These are phyloP conservation scores for Aspergillus cristatus DNA, from an alignment of 495 filamentous ascomycete species.

Conservation along the genomic window DNA sequence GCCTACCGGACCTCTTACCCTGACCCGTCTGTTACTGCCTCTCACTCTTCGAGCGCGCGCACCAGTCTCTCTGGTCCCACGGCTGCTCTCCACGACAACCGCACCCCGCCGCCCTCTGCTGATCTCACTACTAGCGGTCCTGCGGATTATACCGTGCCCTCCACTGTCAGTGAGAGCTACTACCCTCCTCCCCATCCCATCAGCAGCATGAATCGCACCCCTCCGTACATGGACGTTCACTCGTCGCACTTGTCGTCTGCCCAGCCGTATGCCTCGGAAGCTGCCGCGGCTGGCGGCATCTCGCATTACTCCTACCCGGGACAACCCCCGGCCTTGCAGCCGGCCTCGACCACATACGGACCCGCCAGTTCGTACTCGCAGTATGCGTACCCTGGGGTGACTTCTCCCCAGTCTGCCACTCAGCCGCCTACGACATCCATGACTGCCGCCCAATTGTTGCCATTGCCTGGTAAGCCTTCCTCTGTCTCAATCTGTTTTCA, in stretches of 20 bases:
- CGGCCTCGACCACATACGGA: constrained; percentile 63
- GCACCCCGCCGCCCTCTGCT: constrained; percentile 26
- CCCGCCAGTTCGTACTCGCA: constrained; percentile 54
- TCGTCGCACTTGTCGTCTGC: constrained; percentile 71
- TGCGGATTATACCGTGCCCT: constrained; percentile 24
- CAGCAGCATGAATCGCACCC: constrained; percentile 76
- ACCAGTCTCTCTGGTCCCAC: constrained; percentile 32
- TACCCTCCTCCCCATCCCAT: constrained; percentile 35
- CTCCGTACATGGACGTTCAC: constrained; percentile 78
- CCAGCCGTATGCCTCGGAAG: constrained; percentile 70
- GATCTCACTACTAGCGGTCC: constrained; percentile 22
- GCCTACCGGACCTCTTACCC: constrained; percentile 43
- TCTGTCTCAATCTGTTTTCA: background rate
- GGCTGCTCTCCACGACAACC: constrained; percentile 17
- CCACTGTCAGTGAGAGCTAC: constrained; percentile 25
- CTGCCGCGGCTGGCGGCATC: constrained; percentile 67
- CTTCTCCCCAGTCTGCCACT: constrained; percentile 60
- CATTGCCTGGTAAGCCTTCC: constrained; percentile 52
- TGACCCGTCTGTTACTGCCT: constrained; percentile 21
- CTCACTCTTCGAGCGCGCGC: constrained; percentile 25
- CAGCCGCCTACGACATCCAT: constrained; percentile 63
- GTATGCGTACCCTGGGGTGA: constrained; percentile 65
- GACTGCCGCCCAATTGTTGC: constrained; percentile 51
- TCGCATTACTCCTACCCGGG: constrained; percentile 62
- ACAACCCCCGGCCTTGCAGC: constrained; percentile 75